Evolutionary conservation across 169 alveolate genomes (phyloP), one percentile per base, ranked within the genome.

Genomic region (Toxoplasma gondii): DNA sequence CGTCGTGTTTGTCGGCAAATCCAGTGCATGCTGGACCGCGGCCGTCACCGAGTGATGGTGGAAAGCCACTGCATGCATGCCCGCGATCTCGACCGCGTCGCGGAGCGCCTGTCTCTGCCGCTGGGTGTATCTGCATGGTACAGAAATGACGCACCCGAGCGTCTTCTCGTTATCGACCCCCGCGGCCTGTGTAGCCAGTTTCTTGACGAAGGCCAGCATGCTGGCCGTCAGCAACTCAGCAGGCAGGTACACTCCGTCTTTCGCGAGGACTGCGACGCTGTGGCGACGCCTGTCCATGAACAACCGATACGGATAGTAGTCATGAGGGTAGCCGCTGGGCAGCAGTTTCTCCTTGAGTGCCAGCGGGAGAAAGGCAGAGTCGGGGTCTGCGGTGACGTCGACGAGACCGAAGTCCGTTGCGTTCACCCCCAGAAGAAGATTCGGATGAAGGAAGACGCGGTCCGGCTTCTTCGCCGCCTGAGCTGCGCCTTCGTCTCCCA

Each of bases 41-140:
- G 96, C 96, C 16, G 95, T 93, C 9, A 93, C 87, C 10, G 83
- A 82, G 53, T 87, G 88, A 64, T 93, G 95, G 36, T 91, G 70
- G 36, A 95, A 45, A 27, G 93, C 93, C 12, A 93, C 1, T 34
- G 86, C 41, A 41, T 58, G 44, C 39, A 92, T 54, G 36, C 96
- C 96, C 9, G 96, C 96, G 10, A 95, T 95, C 67, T 87, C 94
- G n/a, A 70, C 92, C 7, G 93, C 94, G 86, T 95, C 96, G 17
- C 91, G 45, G 17, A 95, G 45, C 41, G 95, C 95, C 45, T 88
- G 92, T 12, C 96, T 87, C 70, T 95, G 95, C 39, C 96, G 54
- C 54, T 95, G 96, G 1, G 88, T 69, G 88, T 38, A 92, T 0
- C 83, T 44, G 88, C 96, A 95, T 39, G 95, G 95, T 27, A 95